Evolutionary conservation across 495 filamentous ascomycete species (phyloP), one percentile per base, ranked within the genome.

Genomic region (Talaromyces borbonicus): DNA sequence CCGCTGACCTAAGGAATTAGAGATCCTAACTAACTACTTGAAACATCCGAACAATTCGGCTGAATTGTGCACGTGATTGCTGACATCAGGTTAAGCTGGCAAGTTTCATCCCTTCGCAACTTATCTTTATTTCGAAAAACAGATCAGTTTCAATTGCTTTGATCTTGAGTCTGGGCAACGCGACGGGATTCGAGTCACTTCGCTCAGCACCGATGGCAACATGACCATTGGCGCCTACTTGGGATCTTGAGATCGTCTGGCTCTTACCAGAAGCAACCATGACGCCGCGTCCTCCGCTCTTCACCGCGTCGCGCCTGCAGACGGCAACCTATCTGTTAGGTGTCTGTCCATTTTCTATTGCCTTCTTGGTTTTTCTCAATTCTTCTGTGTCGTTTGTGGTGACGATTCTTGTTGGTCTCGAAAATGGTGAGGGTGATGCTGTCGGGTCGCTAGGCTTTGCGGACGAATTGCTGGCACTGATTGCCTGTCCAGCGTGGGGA

Each of bases 281-380:
- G 67, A 52, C 64, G 38, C 59, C 54, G 33, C 56, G 52, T 50
- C 57, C 53, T 43, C 49, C 64, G 36, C 46, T 73, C 31, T 77
- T 81, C 55, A 80, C 77, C 16, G 80, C 85, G 26, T 86, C 80
- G 5, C 71, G 76, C 37, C 59, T 79, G 6, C 92, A 98, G 59
- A 83, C 83, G 2, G 60, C 77, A 32, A 86, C 88, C 12, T 99
- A 99, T 59, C 75, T 99, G 24, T 67, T 92, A 37, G 86, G 80
- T 48, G 85, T 97, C 51, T 88, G 87, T 40, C 82, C 95, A 19
- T 96, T 95, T 71, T 90, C 84, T 53, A 99, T 99, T 55, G 84
- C 86, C 26, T 95, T 97, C 68, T 79, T 99, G 45, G 92, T 99
- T 39, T 99, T 96, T 70, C 81, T 99, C 52, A 99, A 97, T 67